A percentile compares a stretch with the other conserved stretches of the same genome.
Conservation (phyloP, 2,329 filamentous ascomycete genomes). For the Fusarium papillatum region DNA sequence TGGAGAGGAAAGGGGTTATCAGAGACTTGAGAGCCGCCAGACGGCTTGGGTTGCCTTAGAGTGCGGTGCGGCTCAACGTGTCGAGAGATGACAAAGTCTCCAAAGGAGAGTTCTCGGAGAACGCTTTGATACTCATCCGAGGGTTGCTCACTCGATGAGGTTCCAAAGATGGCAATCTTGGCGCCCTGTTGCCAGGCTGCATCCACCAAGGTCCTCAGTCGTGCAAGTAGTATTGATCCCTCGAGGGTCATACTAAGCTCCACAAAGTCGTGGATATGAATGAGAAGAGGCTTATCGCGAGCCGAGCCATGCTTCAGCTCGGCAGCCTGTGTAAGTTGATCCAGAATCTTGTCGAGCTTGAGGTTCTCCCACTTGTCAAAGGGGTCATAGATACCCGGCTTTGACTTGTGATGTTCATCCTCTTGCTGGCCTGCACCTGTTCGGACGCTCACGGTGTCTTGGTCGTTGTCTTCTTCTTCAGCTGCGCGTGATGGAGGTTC, state of each 20-base stretch:
- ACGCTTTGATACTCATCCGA: constrained; percentile 57
- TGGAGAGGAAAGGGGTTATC: constrained; percentile 46
- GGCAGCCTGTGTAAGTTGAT: constrained; percentile 66
- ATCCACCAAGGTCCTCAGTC: constrained; percentile 80
- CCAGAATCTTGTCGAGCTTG: constrained; percentile 70
- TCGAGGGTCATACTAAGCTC: constrained; percentile 80
- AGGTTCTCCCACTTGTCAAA: constrained; percentile 70
- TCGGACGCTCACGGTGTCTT: constrained; percentile 50
- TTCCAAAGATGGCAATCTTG: constrained; percentile 84
- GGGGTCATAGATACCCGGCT: constrained; percentile 52
- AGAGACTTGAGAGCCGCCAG: constrained; percentile 32
- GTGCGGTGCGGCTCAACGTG: constrained; percentile 45
- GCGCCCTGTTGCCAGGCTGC: constrained; percentile 79
- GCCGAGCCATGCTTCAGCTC: constrained; percentile 50
- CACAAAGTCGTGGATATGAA: constrained; percentile 86
- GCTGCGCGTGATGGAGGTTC: constrained; percentile 47
- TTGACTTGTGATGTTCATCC: constrained; percentile 60
- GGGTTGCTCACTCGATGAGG: constrained; percentile 70
- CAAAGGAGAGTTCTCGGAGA: constrained; percentile 54
- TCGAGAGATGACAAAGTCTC: constrained; percentile 56
- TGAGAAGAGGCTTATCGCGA: constrained; percentile 69
- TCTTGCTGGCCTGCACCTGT: constrained; percentile 49
- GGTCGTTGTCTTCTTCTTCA: constrained; percentile 51
- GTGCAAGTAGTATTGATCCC: constrained; percentile 77
- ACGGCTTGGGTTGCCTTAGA: constrained; percentile 44